These are phyloP conservation scores for Metarhizium sp. DNA, from an alignment of 2,329 filamentous ascomycete genomes.

Conservation along the genomic window DNA sequence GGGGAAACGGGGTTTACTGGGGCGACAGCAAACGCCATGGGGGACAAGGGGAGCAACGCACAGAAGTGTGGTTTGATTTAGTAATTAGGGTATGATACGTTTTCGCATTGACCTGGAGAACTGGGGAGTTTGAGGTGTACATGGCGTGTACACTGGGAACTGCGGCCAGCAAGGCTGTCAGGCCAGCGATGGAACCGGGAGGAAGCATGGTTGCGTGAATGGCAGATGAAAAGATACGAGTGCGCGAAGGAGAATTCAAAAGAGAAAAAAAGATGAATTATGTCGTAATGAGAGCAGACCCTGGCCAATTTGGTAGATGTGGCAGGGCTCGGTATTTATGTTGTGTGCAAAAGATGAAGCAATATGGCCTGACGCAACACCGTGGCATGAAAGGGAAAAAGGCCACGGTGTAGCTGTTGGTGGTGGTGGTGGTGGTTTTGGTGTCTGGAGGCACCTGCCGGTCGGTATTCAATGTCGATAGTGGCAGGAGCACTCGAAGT, in stretches of 20 bases:
- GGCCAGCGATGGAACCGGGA: slow-evolving; percentile 34
- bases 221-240: background rate
- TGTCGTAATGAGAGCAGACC: background rate
- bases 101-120: slow-evolving; percentile 71
- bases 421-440: background rate
- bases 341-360: background rate
- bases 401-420: slow-evolving; percentile 17
- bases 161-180: slow-evolving; percentile 51
- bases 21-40: background rate
- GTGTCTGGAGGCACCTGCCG: background rate
- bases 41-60: slow-evolving; percentile 34
- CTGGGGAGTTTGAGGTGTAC: slow-evolving; percentile 79
- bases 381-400: slow-evolving; percentile 13
- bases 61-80: slow-evolving; percentile 84
- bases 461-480: background rate
- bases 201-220: slow-evolving; percentile 37
- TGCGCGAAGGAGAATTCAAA: background rate
- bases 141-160: slow-evolving; percentile 59
- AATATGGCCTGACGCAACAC: slow-evolving; percentile 1
- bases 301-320: background rate
- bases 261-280: background rate
- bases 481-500: background rate
- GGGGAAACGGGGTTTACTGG: background rate
- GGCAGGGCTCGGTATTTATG: background rate
- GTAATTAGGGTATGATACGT: slow-evolving; percentile 76